Percentiles rank a stretch among this genome's conserved stretches.
phyloP scores from a whole-genome alignment of 306 rosid genomes.

The Prunus mume region DNA sequence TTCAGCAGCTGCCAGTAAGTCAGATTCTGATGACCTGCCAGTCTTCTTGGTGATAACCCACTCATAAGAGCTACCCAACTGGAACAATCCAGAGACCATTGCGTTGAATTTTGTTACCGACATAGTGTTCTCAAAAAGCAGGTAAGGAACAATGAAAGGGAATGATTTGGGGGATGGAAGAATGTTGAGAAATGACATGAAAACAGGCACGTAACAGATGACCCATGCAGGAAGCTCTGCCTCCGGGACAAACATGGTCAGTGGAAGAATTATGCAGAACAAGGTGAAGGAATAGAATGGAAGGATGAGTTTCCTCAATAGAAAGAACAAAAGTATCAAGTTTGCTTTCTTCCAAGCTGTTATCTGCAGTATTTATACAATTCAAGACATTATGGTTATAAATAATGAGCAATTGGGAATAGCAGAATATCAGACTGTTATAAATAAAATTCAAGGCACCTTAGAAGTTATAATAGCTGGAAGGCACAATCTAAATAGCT shows the following conservation, averaged over 20 bases:
- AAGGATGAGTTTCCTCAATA: conserved; percentile 85
- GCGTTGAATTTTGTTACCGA: conserved; percentile 97
- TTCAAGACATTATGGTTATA: conserved; percentile 7
- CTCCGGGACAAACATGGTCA: conserved; percentile 96
- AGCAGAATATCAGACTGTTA: background rate
- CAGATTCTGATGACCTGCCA: conserved; percentile 86
- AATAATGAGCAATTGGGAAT: conserved; percentile 14
- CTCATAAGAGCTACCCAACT: conserved; percentile 91
- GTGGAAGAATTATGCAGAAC: conserved; percentile 92
- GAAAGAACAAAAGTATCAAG: conserved; percentile 80
- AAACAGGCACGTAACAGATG: conserved; percentile 84
- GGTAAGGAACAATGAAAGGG: conserved; percentile 91
- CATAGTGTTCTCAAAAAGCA: conserved; percentile 92
- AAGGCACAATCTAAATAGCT: conserved; percentile 83
- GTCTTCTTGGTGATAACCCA: conserved; percentile 95
- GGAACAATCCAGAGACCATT: conserved; percentile 91
- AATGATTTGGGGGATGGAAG: conserved; percentile 92
- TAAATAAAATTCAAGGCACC: conserved; percentile 39
- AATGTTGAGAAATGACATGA: conserved; percentile 86
- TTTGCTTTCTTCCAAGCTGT: conserved; percentile 85
- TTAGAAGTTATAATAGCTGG: conserved; percentile 78
- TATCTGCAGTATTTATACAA: conserved; percentile 57
- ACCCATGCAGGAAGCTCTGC: conserved; percentile 96
- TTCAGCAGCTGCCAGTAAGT: conserved; percentile 73
- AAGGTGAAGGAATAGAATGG: conserved; percentile 94